phyloP scores from a whole-genome alignment of 73 alveolate genomes.

The Uronychia binucleata region DNA sequence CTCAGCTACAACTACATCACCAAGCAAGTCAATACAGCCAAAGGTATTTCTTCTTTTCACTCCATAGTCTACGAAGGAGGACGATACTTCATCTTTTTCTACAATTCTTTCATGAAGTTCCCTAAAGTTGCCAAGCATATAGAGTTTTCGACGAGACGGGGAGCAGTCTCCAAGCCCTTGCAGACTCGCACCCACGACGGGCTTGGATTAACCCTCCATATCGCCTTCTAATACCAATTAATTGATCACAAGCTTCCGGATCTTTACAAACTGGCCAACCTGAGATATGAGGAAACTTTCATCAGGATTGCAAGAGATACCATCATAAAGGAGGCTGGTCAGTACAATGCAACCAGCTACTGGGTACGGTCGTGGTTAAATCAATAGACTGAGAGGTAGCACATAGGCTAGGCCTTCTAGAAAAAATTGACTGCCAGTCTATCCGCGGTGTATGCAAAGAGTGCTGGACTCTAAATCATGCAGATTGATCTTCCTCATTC shows the following conservation, averaged over 20 bases:
- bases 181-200: constrained; percentile 77
- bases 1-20: constrained; percentile 60
- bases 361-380: constrained; percentile 55
- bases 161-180: constrained; percentile 65
- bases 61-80: constrained; percentile 78
- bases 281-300: constrained; percentile 62
- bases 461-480: constrained; percentile 78
- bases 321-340: constrained; percentile 66
- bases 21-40: constrained; percentile 43
- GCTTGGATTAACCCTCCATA: constrained; percentile 69
- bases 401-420: constrained; percentile 62
- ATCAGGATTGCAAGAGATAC: constrained; percentile 69
- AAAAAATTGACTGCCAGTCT: constrained; percentile 61
- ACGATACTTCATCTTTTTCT: constrained; percentile 76
- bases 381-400: constrained; percentile 22
- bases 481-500: constrained; percentile 72
- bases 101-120: constrained; percentile 69
- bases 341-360: constrained; percentile 69
- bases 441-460: constrained; percentile 54
- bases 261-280: constrained; percentile 69
- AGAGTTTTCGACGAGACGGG: constrained; percentile 77
- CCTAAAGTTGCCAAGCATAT: constrained; percentile 77
- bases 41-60: no score
- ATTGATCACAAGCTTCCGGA: constrained; percentile 71
- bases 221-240: constrained; percentile 81